A percentile compares a stretch with the other conserved stretches of the same genome.
Evolutionary conservation across 2,329 filamentous ascomycete genomes (phyloP).

Genomic region (Diaporthe capsici): DNA sequence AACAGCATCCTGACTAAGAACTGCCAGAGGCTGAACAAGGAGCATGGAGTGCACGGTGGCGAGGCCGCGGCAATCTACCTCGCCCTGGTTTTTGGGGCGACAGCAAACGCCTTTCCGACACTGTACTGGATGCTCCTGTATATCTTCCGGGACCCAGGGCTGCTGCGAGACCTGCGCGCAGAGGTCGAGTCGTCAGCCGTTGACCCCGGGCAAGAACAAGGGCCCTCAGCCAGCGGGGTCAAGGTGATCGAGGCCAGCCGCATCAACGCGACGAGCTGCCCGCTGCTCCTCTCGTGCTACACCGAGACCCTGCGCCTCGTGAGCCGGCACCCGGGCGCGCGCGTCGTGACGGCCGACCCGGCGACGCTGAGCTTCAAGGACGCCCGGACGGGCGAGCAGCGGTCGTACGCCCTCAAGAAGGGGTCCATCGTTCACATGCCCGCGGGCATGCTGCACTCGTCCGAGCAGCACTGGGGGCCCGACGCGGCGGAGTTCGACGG

Average conservation of each 20-base stretch:
- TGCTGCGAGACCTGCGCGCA: neutral
- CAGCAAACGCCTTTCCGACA: neutral
- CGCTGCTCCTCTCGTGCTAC: neutral
- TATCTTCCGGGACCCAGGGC: neutral
- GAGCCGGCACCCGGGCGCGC: neutral
- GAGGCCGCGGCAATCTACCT: neutral
- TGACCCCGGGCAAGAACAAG: neutral
- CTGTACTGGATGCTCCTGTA: neutral
- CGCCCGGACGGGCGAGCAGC: conserved; percentile 31
- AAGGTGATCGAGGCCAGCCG: neutral
- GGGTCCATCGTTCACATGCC: neutral
- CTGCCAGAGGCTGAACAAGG: neutral
- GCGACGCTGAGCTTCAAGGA: conserved; percentile 41
- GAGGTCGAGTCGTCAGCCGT: neutral
- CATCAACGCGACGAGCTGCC: neutral
- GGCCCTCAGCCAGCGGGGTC: no score
- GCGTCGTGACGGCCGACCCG: neutral
- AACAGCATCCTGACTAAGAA: neutral
- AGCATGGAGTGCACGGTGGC: neutral
- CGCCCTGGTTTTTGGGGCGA: neutral
- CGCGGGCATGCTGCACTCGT: neutral
- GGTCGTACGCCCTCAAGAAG: neutral
- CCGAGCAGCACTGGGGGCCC: neutral
- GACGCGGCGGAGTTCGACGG: neutral
- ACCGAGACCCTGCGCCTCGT: neutral